Evolutionary conservation across 2,329 filamentous ascomycete genomes (phyloP).

Genomic region (Zymoseptoria crescenta): DNA sequence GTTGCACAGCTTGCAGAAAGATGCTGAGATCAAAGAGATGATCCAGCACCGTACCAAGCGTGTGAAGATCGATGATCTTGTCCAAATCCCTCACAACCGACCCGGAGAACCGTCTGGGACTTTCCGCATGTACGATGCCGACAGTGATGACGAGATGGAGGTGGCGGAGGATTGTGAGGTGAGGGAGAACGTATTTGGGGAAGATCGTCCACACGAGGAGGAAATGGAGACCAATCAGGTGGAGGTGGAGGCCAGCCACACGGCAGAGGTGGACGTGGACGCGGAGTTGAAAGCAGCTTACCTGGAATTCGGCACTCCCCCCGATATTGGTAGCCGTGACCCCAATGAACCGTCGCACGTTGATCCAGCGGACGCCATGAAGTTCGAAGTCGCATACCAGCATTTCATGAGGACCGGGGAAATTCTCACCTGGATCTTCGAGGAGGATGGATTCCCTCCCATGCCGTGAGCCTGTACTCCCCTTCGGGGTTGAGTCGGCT

Average conservation of each 20-base stretch:
- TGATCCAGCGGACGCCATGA: not conserved
- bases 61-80: slow-evolving; percentile 27
- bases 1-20: slow-evolving; percentile 17
- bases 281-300: not conserved
- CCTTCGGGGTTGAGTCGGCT: not conserved
- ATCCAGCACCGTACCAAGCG: slow-evolving; percentile 22
- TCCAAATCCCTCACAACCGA: slow-evolving; percentile 24
- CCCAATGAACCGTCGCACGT: not conserved
- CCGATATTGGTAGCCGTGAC: not conserved
- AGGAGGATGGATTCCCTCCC: not conserved
- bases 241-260: not conserved
- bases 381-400: not conserved
- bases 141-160: slow-evolving; percentile 29
- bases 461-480: not conserved
- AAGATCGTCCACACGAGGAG: not conserved
- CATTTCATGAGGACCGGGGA: not conserved
- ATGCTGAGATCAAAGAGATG: slow-evolving; percentile 22
- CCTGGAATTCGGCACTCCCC: not conserved
- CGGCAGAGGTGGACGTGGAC: not conserved
- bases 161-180: slow-evolving; percentile 21
- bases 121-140: slow-evolving; percentile 25
- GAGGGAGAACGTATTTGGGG: slow-evolving; percentile 19
- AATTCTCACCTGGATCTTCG: not conserved
- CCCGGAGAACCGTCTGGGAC: slow-evolving; percentile 25
- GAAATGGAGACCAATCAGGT: not conserved